Percentiles rank a stretch among this genome's conserved stretches.
Evolutionary conservation across 78 protist species (phyloP).

Genomic region (Cavenderia fasciculata): DNA sequence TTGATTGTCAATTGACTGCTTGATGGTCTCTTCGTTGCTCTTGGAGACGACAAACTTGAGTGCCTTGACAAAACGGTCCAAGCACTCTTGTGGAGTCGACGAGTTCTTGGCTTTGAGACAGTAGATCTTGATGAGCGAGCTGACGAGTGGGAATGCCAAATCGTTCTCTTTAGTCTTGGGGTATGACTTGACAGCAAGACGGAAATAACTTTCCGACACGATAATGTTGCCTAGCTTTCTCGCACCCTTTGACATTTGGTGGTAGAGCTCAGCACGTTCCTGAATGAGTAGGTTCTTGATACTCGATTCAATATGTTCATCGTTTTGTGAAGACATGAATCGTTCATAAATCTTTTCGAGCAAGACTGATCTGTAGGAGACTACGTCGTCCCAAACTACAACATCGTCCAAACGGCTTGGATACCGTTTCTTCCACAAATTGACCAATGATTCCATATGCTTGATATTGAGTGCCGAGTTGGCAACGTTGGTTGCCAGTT

Average conservation of each 20-base stretch:
- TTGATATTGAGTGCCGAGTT: background rate
- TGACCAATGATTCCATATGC: constrained; percentile 19
- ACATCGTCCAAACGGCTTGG: constrained; percentile 64
- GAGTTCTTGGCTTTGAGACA: constrained; percentile 59
- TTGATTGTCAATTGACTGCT: background rate
- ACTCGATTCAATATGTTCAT: background rate
- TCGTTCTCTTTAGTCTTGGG: constrained; percentile 78
- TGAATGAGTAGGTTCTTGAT: constrained; percentile 59
- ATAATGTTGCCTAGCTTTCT: constrained; percentile 64
- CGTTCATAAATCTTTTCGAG: constrained; percentile 79
- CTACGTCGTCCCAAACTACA: constrained; percentile 80
- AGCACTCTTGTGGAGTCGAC: constrained; percentile 19
- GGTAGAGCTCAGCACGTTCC: constrained; percentile 71
- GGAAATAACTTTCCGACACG: constrained; percentile 75
- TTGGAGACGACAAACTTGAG: constrained; percentile 70
- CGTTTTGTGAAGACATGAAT: background rate
- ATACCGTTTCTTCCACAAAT: constrained; percentile 60
- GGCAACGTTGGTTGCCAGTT: background rate
- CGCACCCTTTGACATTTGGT: constrained; percentile 79
- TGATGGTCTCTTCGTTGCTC: constrained; percentile 61
- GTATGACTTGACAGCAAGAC: constrained; percentile 67
- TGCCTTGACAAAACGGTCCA: constrained; percentile 78
- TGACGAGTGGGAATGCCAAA: constrained; percentile 69
- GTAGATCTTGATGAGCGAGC: constrained; percentile 75
- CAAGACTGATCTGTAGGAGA: constrained; percentile 37